Evolutionary conservation across 192 early-diverging fungal species (phyloP).

Genomic region (Ambispora gerdemannii): DNA sequence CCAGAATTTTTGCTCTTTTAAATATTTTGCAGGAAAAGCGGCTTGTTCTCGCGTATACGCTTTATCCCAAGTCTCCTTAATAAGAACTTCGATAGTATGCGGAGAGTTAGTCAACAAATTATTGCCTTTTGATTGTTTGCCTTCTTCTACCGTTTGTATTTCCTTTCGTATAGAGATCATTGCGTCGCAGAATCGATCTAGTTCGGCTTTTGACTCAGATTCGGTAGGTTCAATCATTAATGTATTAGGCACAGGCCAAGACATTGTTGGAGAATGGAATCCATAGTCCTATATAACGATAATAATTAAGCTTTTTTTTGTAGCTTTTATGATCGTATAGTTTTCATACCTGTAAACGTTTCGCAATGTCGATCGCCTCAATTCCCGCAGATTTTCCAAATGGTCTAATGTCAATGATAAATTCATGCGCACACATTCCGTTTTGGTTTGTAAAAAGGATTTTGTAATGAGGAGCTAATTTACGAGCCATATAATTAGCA

Average conservation of each 20-base stretch:
- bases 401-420: conserved; percentile 95
- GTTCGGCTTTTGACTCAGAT: conserved; percentile 87
- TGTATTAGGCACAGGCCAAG: conserved; percentile 97
- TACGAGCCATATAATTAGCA: conserved; percentile 97
- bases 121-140: conserved; percentile 76
- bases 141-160: conserved; percentile 84
- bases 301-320: too few species aligned
- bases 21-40: conserved; percentile 81
- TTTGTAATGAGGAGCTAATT: conserved; percentile 88
- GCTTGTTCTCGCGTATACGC: conserved; percentile 85
- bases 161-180: conserved; percentile 95
- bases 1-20: conserved; percentile 95
- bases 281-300: conserved; percentile 74
- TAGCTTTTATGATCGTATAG: too few species aligned
- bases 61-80: conserved; percentile 72
- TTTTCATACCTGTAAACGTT: conserved; percentile 75
- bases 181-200: conserved; percentile 97
- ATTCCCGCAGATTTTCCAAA: conserved; percentile 75
- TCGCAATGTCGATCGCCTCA: conserved; percentile 96
- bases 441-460: conserved; percentile 90
- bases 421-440: conserved; percentile 98
- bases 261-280: conserved; percentile 99
- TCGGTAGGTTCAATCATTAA: conserved; percentile 99
- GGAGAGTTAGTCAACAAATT: conserved; percentile 90
- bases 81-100: conserved; percentile 76